A percentile compares a stretch with the other conserved stretches of the same genome.
Evolutionary conservation across 768 basidiomycete genomes (phyloP).

Genomic region (Leucosporidium scottii): DNA sequence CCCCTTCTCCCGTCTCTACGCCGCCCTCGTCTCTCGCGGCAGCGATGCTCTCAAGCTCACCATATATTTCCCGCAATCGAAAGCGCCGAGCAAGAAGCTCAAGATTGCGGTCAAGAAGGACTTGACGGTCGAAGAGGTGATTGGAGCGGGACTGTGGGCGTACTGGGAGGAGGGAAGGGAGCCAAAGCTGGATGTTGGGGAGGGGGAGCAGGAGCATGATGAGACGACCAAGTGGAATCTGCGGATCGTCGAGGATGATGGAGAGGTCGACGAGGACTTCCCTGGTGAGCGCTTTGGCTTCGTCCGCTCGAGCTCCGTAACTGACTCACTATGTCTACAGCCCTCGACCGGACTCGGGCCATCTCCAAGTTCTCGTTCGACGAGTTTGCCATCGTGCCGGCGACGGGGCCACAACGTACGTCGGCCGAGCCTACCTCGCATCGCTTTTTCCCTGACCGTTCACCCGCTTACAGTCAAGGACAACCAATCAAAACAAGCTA

Average conservation of each 20-base stretch:
- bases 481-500: slow-evolving; percentile 68
- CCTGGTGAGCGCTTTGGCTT: slow-evolving; percentile 59
- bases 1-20: slow-evolving; percentile 82
- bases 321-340: slow-evolving; percentile 45
- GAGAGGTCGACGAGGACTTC: slow-evolving; percentile 97
- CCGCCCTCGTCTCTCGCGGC: slow-evolving; percentile 53
- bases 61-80: slow-evolving; percentile 79
- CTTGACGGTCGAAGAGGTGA: slow-evolving; percentile 88
- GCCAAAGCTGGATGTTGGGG: slow-evolving; percentile 58
- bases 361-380: slow-evolving; percentile 82
- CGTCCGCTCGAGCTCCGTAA: background rate
- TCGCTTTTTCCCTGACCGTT: slow-evolving; percentile 3
- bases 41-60: slow-evolving; percentile 58
- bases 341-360: slow-evolving; percentile 78
- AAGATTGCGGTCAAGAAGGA: slow-evolving; percentile 72
- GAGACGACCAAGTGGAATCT: slow-evolving; percentile 85
- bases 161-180: slow-evolving; percentile 85
- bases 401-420: slow-evolving; percentile 67
- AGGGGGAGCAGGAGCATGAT: slow-evolving; percentile 43
- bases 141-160: slow-evolving; percentile 83
- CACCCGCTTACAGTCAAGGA: slow-evolving; percentile 53
- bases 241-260: slow-evolving; percentile 92
- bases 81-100: slow-evolving; percentile 59
- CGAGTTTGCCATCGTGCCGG: slow-evolving; percentile 73
- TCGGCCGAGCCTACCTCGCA: slow-evolving; percentile 1